Percentiles rank a stretch among this genome's conserved stretches.
Evolutionary conservation across 257 asterid genomes (phyloP).

Genomic region (Rehmannia glutinosa): DNA sequence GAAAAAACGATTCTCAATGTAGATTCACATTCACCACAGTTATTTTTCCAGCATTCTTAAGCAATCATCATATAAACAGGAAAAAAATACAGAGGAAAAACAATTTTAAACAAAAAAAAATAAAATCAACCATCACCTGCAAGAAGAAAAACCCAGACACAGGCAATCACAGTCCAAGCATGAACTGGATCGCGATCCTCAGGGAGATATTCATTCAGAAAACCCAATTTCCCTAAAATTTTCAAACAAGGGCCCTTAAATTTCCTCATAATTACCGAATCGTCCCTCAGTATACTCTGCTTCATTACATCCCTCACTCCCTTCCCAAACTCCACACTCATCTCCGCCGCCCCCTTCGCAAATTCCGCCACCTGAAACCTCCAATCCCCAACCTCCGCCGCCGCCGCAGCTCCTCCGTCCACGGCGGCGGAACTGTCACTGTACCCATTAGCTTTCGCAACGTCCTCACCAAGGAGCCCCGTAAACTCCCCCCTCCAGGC

Average conservation of each 20-base stretch:
- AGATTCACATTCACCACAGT: neutral
- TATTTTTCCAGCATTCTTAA: neutral
- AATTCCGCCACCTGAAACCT: slow-evolving; percentile 74
- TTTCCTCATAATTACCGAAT: slow-evolving; percentile 70
- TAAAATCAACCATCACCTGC: slow-evolving; percentile 37
- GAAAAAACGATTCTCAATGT: neutral
- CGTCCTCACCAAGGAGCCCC: slow-evolving; percentile 25
- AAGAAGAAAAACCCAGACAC: slow-evolving; percentile 50
- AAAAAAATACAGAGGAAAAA: neutral
- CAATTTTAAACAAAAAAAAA: neutral
- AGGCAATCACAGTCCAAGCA: slow-evolving; percentile 69
- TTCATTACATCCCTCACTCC: slow-evolving; percentile 89
- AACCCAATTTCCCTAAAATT: slow-evolving; percentile 47
- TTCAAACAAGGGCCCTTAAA: slow-evolving; percentile 56
- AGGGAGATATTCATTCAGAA: slow-evolving; percentile 76
- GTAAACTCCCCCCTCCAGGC: slow-evolving; percentile 30
- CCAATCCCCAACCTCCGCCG: slow-evolving; percentile 45
- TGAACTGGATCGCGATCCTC: slow-evolving; percentile 98
- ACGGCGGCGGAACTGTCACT: slow-evolving; percentile 22
- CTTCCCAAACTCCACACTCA: slow-evolving; percentile 88
- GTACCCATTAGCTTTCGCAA: slow-evolving; percentile 15
- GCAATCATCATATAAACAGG: neutral
- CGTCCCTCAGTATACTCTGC: slow-evolving; percentile 79
- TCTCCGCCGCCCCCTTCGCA: slow-evolving; percentile 87
- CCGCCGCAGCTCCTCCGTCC: slow-evolving; percentile 15